A percentile compares a stretch with the other conserved stretches of the same genome.
Evolutionary conservation across 306 rosid species (phyloP).

Genomic region (Ammopiptanthus mongolicus): DNA sequence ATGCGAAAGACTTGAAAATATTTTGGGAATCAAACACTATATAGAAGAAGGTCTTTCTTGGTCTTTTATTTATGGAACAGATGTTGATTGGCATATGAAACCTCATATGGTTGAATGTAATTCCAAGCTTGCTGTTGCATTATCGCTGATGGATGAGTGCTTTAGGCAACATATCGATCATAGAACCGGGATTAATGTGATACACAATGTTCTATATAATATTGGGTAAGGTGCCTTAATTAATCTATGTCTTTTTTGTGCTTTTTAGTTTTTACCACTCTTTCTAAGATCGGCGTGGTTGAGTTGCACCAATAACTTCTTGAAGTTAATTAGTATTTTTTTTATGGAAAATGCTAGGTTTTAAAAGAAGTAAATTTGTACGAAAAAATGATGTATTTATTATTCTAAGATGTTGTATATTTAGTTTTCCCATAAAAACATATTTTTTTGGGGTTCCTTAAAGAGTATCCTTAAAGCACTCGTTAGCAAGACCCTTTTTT

Average conservation of each 20-base stretch:
- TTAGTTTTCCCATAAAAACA: too few species aligned
- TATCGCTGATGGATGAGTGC: slow-evolving; percentile 60
- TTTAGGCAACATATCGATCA: slow-evolving; percentile 57
- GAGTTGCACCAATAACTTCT: too few species aligned
- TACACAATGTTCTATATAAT: slow-evolving; percentile 54
- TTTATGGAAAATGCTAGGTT: too few species aligned
- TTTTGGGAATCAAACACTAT: slow-evolving; percentile 55
- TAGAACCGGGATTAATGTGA: slow-evolving; percentile 54
- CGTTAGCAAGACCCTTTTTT: too few species aligned
- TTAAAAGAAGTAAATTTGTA: too few species aligned
- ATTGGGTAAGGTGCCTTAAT: slow-evolving; percentile 55
- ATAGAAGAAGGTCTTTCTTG: slow-evolving; percentile 63
- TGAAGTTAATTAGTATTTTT: too few species aligned
- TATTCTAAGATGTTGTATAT: too few species aligned
- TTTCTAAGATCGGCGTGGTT: too few species aligned
- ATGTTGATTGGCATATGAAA: slow-evolving; percentile 29
- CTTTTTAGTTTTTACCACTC: background rate
- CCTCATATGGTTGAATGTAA: slow-evolving; percentile 39
- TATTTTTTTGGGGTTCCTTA: too few species aligned
- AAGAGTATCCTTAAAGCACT: too few species aligned
- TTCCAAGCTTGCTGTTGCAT: slow-evolving; percentile 65
- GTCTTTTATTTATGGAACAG: too few species aligned
- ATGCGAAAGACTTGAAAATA: slow-evolving; percentile 47
- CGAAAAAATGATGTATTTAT: too few species aligned
- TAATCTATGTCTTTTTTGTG: background rate